Conservation (phyloP, 2,329 filamentous ascomycete species). For the Microdochium nivale region DNA sequence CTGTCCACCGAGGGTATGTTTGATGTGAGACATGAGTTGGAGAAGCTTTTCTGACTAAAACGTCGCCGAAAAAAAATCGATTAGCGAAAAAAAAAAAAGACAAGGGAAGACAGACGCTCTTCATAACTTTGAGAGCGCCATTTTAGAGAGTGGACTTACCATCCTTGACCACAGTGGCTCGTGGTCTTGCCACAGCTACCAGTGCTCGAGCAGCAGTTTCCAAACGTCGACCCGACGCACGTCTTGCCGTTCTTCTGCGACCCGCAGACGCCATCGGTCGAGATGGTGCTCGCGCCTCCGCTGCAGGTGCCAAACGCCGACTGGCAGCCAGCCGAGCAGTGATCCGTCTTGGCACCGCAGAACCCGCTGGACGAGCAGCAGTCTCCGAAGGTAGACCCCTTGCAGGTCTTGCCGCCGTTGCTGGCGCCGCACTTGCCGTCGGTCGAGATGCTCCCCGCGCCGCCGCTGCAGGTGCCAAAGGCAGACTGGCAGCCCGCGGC, state of each 20-base stretch:
- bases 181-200: neutral
- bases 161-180: neutral
- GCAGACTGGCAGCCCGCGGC: neutral
- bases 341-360: neutral
- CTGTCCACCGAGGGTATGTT: neutral
- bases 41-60: neutral
- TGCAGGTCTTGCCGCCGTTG: neutral
- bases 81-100: too few species aligned
- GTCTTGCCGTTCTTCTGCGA: neutral
- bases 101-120: too few species aligned
- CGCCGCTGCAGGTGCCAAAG: neutral
- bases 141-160: neutral
- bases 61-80: conserved; percentile 1
- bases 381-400: neutral
- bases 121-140: too few species aligned
- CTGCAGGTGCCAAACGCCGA: neutral
- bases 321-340: neutral
- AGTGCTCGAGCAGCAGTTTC: neutral
- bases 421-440: neutral
- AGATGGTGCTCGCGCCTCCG: neutral
- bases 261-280: neutral
- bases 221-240: neutral
- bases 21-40: neutral
- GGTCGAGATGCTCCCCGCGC: neutral
- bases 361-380: neutral